Base-by-base conservation (phyloP, 2,329 filamentous ascomycete species). In the Pseudovirgaria hyperparasitica region DNA sequence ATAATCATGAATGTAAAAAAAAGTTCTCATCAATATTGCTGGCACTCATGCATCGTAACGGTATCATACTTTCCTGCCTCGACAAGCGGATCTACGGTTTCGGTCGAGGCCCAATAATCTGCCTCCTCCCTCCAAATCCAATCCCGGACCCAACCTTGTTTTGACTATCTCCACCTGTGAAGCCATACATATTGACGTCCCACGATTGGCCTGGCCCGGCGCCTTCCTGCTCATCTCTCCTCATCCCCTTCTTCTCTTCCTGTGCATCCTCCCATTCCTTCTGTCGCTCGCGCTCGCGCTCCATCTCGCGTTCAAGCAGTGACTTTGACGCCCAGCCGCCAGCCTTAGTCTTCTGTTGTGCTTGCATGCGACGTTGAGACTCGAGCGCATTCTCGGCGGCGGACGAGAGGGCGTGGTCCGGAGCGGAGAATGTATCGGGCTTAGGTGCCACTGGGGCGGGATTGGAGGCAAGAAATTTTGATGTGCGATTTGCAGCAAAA, bases 191-290 rank as follows among this genome's bases (percentile, higher is more conserved):
- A 30, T 74, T 70, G 8, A 82, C 74, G 39, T 86, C 79, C 79
- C 79, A 86, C 10, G 67, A 65, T 8, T 80, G 59, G 0, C 78
- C 78, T n/a, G 70, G 71, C 0, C 72, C 73, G 22, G 72, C 68
- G 1, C 76, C 76, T 14, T 77, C 72, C 9, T 68, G 65, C 2
- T 55, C 53, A 11, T 66, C 59, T 18, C 60, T 62, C 5, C 62
- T 60, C 0, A 69, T 64, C 29, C 65, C 65, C 13, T 70, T 67
- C 11, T 72, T 69, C 37, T 70, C 71, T 43, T 72, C 63, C 52
- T 87, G 82, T 1, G 72, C 62, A 35, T 80, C 72, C 50, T 90
- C 81, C 82, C 82, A 86, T 48, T 86, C 80, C 30, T 65, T 67
- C 55, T 86, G 80, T 9, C 79, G 63, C 56, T 82, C 71, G 6